Evolutionary conservation across 805 yeast species (phyloP), one percentile per base, ranked within the genome.

Genomic region (Nematodospora valgi): DNA sequence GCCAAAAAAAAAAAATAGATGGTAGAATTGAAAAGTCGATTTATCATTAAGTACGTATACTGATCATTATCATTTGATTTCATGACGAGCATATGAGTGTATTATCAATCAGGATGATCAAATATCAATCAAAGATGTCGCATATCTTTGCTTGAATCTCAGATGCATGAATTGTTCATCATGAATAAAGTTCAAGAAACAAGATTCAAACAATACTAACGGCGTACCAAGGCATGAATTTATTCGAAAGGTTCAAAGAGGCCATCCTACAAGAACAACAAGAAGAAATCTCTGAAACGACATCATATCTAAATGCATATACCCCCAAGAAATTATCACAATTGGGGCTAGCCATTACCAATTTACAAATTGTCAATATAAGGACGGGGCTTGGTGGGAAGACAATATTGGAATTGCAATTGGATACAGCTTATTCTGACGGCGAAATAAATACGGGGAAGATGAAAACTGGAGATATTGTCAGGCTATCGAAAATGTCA

Each of bases 361-460:
- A 88, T 54, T 62, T 91, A 31, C 53, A 62, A 0, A 61, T 82
- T 10, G 70, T 71, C n/a, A 76, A 78, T 37, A 58, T 84, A 2
- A 66, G 82, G 37, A 82, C 89, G 0, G 95, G 95, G 0, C 60
- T 86, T 7, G 94, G 86, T 11, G 96, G 96, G 2, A 76, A 80
- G 39, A 64, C 78, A 1, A 64, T 82, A 4, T 47, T 86, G 10
- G 95, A 86, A 44, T 57, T 91, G 34, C 64, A 48, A 12, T 60
- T 67, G 19, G 91, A 84, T 43, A 63, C 80, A 0, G 69, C 70
- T 2, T 73, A 51, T 32, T 49, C 32, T 61, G 35, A 48, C 54
- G 47, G 54, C 10, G 59, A 51, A 19, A 51, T 75, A 5, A 68
- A 62, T 10, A 44, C 59, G 12, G 82, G 85, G 1, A 76, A 75